Evolutionary conservation across 352 stramenopile genomes (phyloP), one percentile per base, ranked within the genome.

Genomic region (Stephanocyclus meneghinianus): DNA sequence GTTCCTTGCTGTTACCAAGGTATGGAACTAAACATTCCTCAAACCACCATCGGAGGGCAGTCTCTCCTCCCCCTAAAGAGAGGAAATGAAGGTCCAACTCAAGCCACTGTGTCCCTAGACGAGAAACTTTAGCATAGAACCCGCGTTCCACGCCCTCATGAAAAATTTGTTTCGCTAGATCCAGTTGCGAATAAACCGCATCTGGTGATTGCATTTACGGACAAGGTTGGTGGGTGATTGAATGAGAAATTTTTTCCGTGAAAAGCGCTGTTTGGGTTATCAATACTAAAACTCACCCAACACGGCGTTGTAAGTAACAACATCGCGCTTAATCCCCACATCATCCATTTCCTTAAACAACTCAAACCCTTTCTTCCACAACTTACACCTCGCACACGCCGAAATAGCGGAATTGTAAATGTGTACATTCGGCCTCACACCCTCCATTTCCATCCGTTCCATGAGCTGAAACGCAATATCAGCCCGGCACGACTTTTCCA

Each of bases 341-440:
- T 80, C n/a, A 56, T 91, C 88, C 88, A 93, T 93, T 76, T 92
- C 83, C 51, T 82, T 76, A 59, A 94, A 92, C 11, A 93, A 68
- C 37, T 91, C 81, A 71, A 87, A 84, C 56, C 85, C 90, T 62
- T 91, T 91, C 68, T 91, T 78, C 82, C 84, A 90, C 13, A 93
- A 56, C 63, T 88, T 91, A 63, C 85, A 91, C 18, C 87, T 71
- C 29, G 83, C 87, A 83, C 87, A 94, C n/a, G 90, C 87, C 50
- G 82, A 84, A 76, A 94, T 94, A 11, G 86, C 90, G 66, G 75
- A 87, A 53, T 93, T 91, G 70, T 89, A 94, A 76, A 92, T 91
- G 48, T 91, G 83, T 2, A 91, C 88, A 80, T 93, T 92, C 10
- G 90, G 88, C 37, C 75, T 50, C 47, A 94, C 80, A 2, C 81